These are phyloP conservation scores for Trifolium fragiferum DNA, from an alignment of 306 rosid genomes.

Conservation along the genomic window DNA sequence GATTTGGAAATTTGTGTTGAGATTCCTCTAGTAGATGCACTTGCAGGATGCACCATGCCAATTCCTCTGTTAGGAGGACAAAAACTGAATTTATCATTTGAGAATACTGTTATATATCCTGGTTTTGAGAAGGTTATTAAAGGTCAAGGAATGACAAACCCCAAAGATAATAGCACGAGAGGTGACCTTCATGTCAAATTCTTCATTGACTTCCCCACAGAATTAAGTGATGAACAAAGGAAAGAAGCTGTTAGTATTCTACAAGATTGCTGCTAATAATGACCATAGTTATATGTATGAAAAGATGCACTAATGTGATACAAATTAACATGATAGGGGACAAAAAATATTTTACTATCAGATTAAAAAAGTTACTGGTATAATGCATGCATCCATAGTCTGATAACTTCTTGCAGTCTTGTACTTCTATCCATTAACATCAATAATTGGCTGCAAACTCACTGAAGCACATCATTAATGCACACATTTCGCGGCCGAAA, in stretches of 20 bases:
- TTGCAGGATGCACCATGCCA: slow-evolving; percentile 77
- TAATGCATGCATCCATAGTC: slow-evolving; percentile 28
- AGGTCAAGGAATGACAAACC: slow-evolving; percentile 88
- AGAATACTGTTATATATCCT: slow-evolving; percentile 63
- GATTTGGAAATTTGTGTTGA: slow-evolving; percentile 72
- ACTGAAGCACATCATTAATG: slow-evolving; percentile 25
- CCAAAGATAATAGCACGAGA: slow-evolving; percentile 54
- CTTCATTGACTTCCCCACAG: slow-evolving; percentile 63
- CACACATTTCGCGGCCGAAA: slow-evolving; percentile 9
- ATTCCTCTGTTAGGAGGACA: slow-evolving; percentile 84
- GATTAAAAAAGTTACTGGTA: neutral
- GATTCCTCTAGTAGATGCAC: slow-evolving; percentile 75
- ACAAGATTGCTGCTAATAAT: slow-evolving; percentile 59
- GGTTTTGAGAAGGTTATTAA: slow-evolving; percentile 68
- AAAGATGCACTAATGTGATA: slow-evolving; percentile 11
- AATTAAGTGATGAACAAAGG: slow-evolving; percentile 63
- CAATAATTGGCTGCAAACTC: slow-evolving; percentile 7
- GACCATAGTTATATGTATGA: slow-evolving; percentile 29
- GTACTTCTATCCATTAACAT: slow-evolving; percentile 7
- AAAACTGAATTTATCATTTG: slow-evolving; percentile 61
- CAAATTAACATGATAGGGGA: slow-evolving; percentile 24
- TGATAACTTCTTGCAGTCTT: neutral
- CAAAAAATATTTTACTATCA: neutral
- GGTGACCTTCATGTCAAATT: slow-evolving; percentile 78
- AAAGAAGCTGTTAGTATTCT: slow-evolving; percentile 62